A percentile compares a stretch with the other conserved stretches of the same genome.
Conservation (phyloP, 129 eudicot genomes). For the Centrapalus pauciflorus region DNA sequence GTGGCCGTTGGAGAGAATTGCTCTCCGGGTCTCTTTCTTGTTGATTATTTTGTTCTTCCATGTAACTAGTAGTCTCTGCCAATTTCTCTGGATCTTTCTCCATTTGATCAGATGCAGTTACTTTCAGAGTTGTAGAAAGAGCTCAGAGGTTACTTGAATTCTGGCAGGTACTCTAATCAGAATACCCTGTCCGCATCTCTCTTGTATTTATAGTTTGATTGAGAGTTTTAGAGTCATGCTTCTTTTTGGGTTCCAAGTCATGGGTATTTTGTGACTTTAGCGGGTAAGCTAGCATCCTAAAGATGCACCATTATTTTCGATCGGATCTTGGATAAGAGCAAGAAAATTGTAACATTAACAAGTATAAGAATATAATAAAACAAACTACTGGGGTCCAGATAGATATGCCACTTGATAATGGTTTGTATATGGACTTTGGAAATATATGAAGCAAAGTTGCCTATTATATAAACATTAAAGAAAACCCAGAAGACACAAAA, state of each 20-base stretch:
- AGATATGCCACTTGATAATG: constrained; percentile 18
- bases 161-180: not conserved
- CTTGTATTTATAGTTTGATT: constrained; percentile 12
- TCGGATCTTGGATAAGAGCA: constrained; percentile 27
- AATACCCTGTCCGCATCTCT: constrained; percentile 6
- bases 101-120: constrained; percentile 35
- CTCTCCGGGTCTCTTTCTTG: constrained; percentile 60
- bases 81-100: constrained; percentile 29
- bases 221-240: constrained; percentile 8
- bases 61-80: constrained; percentile 24
- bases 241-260: constrained; percentile 16
- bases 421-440: constrained; percentile 18
- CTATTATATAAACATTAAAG: constrained; percentile 1
- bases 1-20: constrained; percentile 60
- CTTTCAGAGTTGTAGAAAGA: constrained; percentile 8
- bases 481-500: not conserved
- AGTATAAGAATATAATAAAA: constrained; percentile 19
- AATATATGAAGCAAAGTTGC: constrained; percentile 24
- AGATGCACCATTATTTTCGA: constrained; percentile 16
- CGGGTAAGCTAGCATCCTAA: not conserved
- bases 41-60: constrained; percentile 32
- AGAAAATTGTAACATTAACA: constrained; percentile 13
- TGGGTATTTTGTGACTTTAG: constrained; percentile 16
- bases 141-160: not conserved
- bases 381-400: constrained; percentile 10